Percentiles rank a stretch among this genome's conserved stretches.
Conservation (phyloP, 352 stramenopile genomes). For the Pythium aristosporum region DNA sequence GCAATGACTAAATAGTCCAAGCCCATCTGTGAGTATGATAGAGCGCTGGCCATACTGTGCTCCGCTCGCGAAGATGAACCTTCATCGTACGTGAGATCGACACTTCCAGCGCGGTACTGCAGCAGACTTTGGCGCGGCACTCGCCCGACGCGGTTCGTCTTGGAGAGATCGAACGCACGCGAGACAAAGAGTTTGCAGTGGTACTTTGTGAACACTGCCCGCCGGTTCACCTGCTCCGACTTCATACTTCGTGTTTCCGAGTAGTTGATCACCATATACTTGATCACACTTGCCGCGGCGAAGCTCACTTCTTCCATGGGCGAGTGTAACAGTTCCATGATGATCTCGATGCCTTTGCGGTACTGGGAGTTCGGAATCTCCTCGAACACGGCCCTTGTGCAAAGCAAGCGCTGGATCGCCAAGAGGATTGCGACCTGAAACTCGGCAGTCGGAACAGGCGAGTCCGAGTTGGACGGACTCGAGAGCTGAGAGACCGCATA, state of each 20-base stretch:
- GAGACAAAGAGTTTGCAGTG: conserved; percentile 81
- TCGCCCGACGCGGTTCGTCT: conserved; percentile 69
- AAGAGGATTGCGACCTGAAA: conserved; percentile 81
- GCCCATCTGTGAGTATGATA: conserved; percentile 79
- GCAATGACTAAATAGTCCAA: conserved; percentile 81
- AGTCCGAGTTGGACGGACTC: conserved; percentile 77
- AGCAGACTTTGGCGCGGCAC: conserved; percentile 28
- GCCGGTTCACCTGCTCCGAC: conserved; percentile 80
- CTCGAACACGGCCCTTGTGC: conserved; percentile 81
- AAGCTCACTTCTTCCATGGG: conserved; percentile 86
- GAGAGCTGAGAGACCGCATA: conserved; percentile 83
- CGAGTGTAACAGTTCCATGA: conserved; percentile 86
- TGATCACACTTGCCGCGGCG: conserved; percentile 76
- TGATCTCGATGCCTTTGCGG: conserved; percentile 79
- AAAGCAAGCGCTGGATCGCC: conserved; percentile 79
- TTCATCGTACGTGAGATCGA: conserved; percentile 23
- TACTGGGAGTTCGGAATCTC: conserved; percentile 87
- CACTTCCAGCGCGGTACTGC: conserved; percentile 27
- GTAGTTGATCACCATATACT: conserved; percentile 91
- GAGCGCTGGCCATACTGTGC: conserved; percentile 72
- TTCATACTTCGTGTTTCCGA: conserved; percentile 86
- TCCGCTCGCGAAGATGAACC: conserved; percentile 50
- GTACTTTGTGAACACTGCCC: conserved; percentile 83
- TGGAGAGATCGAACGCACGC: conserved; percentile 76
- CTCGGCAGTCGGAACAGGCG: conserved; percentile 74